Evolutionary conservation across 169 alveolate genomes (phyloP), one percentile per base, ranked within the genome.

Genomic region (Eimeria brunetti): DNA sequence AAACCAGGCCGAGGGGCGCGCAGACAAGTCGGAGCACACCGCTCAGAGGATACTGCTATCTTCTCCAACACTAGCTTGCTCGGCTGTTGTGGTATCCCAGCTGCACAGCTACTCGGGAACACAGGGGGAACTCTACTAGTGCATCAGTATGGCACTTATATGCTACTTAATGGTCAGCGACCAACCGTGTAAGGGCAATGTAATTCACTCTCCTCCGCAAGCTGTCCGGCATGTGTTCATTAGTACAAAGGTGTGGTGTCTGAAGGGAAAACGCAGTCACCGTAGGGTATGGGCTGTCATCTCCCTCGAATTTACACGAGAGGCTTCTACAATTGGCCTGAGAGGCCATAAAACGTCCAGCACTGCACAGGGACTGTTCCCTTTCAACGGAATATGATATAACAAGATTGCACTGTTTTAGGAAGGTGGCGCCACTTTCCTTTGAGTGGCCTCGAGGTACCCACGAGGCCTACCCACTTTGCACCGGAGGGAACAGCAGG

Each of bases 401-500:
- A 62, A 78, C 88, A 49, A 78, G 88, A n/a, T 44, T 44, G 44
- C 9, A 78, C 67, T 78, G 88, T 78, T 78, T 46, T 78, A 9
- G 27, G 30, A 78, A 4, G 46, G 44, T 78, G 67, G 67, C 46
- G 64, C 88, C 88, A 51, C 88, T 78, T 49, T 27, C 46, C 67
- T 49, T 12, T 44, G 44, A 41, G 41, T 49, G 67, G 36, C 93
- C 83, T 38, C 53, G 44, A 7, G 83, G 60, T 62, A 44, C 83
- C 81, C 83, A 60, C 53, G 81, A 27, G 93, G 93, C 49, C 46
- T 64, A 60, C 64, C 44, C 64, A 44, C 64, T 16, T 64, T 30
- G 64, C 93, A 86, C 64, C 83, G 81, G 49, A 41, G 58, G 93
- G 93, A 44, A 33, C 93, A 38, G 81, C 93, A 64, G 51, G 64